Percentiles rank a stretch among this genome's conserved stretches.
Evolutionary conservation across 2,329 filamentous ascomycete species (phyloP).

Genomic region (Calonectria multiphialidica): DNA sequence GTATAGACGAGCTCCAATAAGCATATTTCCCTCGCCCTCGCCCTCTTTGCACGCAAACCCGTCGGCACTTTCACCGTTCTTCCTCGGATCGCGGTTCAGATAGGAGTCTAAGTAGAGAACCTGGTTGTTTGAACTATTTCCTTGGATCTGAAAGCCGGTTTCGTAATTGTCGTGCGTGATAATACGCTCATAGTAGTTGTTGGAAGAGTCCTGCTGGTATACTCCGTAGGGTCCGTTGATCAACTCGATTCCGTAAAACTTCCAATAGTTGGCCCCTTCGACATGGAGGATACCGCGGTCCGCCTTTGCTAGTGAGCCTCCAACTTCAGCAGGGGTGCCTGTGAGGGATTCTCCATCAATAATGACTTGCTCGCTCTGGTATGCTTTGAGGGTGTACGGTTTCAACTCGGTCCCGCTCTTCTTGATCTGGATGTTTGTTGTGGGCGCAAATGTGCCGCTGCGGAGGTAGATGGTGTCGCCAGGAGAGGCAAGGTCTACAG

Average conservation of each 20-base stretch:
- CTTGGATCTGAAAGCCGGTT: slow-evolving; percentile 50
- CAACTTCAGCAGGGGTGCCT: slow-evolving; percentile 53
- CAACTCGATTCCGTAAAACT: slow-evolving; percentile 50
- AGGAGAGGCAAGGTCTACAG: slow-evolving; percentile 56
- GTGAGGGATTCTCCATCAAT: slow-evolving; percentile 55
- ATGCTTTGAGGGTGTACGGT: slow-evolving; percentile 56
- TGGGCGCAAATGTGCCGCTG: slow-evolving; percentile 56
- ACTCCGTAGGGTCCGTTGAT: slow-evolving; percentile 52
- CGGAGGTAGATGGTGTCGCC: slow-evolving; percentile 59
- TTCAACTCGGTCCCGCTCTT: slow-evolving; percentile 54
- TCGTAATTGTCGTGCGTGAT: slow-evolving; percentile 52
- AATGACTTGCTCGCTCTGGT: slow-evolving; percentile 55
- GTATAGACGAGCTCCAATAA: slow-evolving; percentile 60
- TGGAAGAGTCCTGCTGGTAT: slow-evolving; percentile 47
- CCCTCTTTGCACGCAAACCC: slow-evolving; percentile 63
- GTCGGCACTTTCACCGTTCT: slow-evolving; percentile 64
- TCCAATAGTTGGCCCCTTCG: slow-evolving; percentile 56
- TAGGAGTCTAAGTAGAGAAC: slow-evolving; percentile 56
- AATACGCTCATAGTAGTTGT: slow-evolving; percentile 51
- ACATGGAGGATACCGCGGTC: slow-evolving; percentile 61
- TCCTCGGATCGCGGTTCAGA: slow-evolving; percentile 58
- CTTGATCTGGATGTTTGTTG: slow-evolving; percentile 60
- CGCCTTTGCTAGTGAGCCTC: slow-evolving; percentile 49
- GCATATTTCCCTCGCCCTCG: slow-evolving; percentile 57
- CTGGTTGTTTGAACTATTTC: slow-evolving; percentile 48